Evolutionary conservation across 176 grass and related monocot genomes (phyloP), one percentile per base, ranked within the genome.

Genomic region (Carex scoparia): DNA sequence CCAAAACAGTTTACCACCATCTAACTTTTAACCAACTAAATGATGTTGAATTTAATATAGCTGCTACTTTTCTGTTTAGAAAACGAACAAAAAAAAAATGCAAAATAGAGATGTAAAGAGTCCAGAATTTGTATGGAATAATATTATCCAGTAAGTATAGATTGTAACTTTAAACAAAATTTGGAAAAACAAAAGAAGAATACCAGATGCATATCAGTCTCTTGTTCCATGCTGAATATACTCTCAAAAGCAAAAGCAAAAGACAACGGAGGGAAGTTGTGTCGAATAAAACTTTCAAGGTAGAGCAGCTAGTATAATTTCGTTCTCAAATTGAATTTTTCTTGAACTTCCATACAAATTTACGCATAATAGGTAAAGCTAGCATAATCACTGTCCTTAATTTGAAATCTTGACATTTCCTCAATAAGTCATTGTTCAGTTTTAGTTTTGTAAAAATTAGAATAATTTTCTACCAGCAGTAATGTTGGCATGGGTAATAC

Each of bases 401-500:
- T 53, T 10, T 12, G 9, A 53, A 15, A 69, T 54, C 4, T 53
- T 75, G 53, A 30, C 37, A 23, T 13, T 66, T 63, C 61, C 64
- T 68, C 16, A 37, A 7, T 4, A 37, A 37, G 10, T 46, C 14
- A 7, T 38, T 42, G 37, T 19, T 12, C 37, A 37, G 15, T 46
- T 46, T 40, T 70, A 19, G 38, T 71, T 19, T 10, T 71, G 16
- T 49, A 46, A 40, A 71, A 71, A 71, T 71, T 71, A 71, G 16
- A 7, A 55, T 77, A 71, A 84, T 49, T 1, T 1, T 49, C 80
- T 87, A 83, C 69, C 77, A 63, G 65, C 30, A 53, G 83, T 30
- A 87, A 79, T 62, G 74, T 89, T n/a, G 28, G 10, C 54, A 79
- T 79, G 16, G 53, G 4, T 14, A 86, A 88, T 49, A 88, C 79